phyloP scores from a whole-genome alignment of 306 rosid genomes.

The Pachyrhizus erosus region DNA sequence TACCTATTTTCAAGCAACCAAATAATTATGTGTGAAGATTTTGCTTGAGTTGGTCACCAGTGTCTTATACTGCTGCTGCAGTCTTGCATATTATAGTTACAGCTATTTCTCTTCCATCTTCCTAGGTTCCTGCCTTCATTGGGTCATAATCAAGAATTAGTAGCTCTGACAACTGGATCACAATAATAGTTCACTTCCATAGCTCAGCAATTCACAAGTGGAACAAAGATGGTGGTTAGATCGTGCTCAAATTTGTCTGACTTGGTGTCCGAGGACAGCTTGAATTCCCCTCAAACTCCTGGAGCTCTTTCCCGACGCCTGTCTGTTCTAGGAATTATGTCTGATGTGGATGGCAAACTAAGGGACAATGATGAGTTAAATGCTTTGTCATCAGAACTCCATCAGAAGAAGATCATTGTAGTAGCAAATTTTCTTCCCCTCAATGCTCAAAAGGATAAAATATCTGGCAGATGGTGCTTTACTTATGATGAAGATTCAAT shows the following conservation, averaged over 20 bases:
- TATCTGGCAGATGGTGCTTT: slow-evolving; percentile 63
- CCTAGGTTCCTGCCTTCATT: slow-evolving; percentile 31
- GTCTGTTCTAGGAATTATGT: slow-evolving; percentile 50
- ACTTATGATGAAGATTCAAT: slow-evolving; percentile 70
- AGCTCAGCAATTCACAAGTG: slow-evolving; percentile 31
- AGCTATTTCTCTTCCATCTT: slow-evolving; percentile 23
- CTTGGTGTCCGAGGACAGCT: slow-evolving; percentile 57
- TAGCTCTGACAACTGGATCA: slow-evolving; percentile 8
- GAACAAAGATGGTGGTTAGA: slow-evolving; percentile 56
- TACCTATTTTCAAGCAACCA: neutral
- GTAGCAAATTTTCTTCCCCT: slow-evolving; percentile 77
- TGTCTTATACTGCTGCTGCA: neutral
- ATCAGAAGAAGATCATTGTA: slow-evolving; percentile 54
- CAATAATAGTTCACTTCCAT: neutral
- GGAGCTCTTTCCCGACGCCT: slow-evolving; percentile 51
- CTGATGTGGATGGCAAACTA: slow-evolving; percentile 49
- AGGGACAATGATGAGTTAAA: slow-evolving; percentile 43
- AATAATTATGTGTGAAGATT: slow-evolving; percentile 10
- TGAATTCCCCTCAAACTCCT: slow-evolving; percentile 58
- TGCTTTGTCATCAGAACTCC: slow-evolving; percentile 41
- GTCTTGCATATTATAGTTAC: slow-evolving; percentile 9
- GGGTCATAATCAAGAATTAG: neutral
- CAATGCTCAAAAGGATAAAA: slow-evolving; percentile 57
- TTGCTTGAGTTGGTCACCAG: neutral
- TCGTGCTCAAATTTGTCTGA: slow-evolving; percentile 63